Evolutionary conservation across 768 basidiomycete genomes (phyloP).

Genomic region (Clitopilus hobsonii): DNA sequence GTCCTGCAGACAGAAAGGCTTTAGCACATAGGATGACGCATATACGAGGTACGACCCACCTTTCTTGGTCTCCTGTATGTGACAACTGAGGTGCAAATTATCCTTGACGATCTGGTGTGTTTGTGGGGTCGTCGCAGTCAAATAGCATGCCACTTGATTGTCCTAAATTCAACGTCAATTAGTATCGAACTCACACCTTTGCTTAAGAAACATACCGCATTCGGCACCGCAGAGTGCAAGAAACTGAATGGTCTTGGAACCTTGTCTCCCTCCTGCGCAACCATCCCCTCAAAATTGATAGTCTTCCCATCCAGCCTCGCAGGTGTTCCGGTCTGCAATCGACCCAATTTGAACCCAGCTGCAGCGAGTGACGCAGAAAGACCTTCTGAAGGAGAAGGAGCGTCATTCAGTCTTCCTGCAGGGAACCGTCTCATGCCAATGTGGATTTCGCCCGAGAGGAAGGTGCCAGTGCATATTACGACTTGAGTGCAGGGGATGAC

Average conservation of each 20-base stretch:
- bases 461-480: constrained; percentile 89
- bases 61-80: constrained; percentile 87
- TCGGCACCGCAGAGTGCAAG: constrained; percentile 61
- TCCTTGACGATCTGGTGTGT: constrained; percentile 76
- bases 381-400: constrained; percentile 53
- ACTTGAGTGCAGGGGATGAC: constrained; percentile 74
- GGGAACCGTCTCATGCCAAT: constrained; percentile 77
- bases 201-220: constrained; percentile 44
- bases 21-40: not conserved
- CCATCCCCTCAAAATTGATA: constrained; percentile 64
- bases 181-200: not conserved
- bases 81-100: constrained; percentile 73
- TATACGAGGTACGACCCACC: constrained; percentile 32
- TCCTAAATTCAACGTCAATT: constrained; percentile 32
- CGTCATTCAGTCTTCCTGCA: constrained; percentile 72
- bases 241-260: constrained; percentile 74
- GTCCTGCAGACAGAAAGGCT: constrained; percentile 41
- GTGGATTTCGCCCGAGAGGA: constrained; percentile 88
- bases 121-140: constrained; percentile 64
- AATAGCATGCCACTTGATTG: constrained; percentile 70
- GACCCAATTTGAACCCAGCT: constrained; percentile 79
- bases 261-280: constrained; percentile 62
- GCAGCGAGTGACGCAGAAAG: constrained; percentile 69
- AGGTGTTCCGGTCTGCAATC: constrained; percentile 85
- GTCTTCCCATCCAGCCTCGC: constrained; percentile 68